Conservation (phyloP, 2,329 filamentous ascomycete species). For the Colletotrichum zoysiae region DNA sequence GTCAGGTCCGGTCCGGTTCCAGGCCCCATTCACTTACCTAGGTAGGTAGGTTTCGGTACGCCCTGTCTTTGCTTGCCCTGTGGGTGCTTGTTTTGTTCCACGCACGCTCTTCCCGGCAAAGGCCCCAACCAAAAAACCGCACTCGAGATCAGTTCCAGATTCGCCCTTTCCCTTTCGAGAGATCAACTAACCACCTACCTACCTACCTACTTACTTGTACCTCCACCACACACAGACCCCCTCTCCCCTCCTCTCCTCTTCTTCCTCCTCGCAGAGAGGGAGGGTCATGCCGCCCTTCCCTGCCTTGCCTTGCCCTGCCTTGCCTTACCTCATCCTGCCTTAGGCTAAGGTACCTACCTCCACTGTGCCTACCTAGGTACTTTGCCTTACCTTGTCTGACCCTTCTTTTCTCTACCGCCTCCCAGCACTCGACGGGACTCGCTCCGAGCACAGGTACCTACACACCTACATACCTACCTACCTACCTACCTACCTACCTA, state of each 20-base stretch:
- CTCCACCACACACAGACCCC: constrained; percentile 1
- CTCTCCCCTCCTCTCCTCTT: constrained; percentile 17
- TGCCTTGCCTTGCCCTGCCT: not conserved
- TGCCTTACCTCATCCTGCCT: constrained; percentile 14
- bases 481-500: not conserved
- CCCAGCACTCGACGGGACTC: constrained; percentile 20
- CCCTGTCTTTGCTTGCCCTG: constrained; percentile 1
- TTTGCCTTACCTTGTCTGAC: not conserved
- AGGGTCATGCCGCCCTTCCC: constrained; percentile 25
- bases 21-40: not conserved
- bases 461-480: too few relatives aligned
- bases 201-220: too few relatives aligned
- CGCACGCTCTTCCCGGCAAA: not conserved
- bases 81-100: not conserved
- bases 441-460: not conserved
- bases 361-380: constrained; percentile 1
- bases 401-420: not conserved
- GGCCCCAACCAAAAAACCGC: constrained; percentile 16
- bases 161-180: constrained; percentile 32
- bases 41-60: constrained; percentile 10
- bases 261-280: constrained; percentile 12
- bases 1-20: not conserved
- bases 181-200: not conserved
- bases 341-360: not conserved
- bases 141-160: constrained; percentile 37